A percentile compares a stretch with the other conserved stretches of the same genome.
phyloP scores from a whole-genome alignment of 169 alveolate genomes.

The Plasmodium cynomolgi region DNA sequence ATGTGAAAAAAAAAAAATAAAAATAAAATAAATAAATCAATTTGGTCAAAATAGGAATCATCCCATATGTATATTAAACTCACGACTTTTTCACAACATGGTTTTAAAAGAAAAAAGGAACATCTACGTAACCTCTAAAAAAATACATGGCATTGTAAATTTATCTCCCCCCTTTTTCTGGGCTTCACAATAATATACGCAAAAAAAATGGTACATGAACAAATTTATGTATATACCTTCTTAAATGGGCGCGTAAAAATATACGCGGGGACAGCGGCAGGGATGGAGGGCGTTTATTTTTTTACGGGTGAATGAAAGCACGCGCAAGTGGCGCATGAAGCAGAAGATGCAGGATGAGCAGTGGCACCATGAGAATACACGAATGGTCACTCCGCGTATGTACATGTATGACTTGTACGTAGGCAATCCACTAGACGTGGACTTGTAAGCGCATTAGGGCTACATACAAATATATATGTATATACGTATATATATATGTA shows the following conservation, averaged over 20 bases:
- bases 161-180: not conserved
- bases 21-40: not conserved
- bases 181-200: not conserved
- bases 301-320: not conserved
- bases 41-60: not conserved
- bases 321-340: not conserved
- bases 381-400: not conserved
- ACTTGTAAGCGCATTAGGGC: not conserved
- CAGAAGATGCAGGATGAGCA: not conserved
- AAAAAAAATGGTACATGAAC: not conserved
- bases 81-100: not conserved
- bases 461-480: too few species aligned
- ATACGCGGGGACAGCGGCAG: not conserved
- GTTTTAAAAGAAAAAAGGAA: not conserved
- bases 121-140: not conserved
- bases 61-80: not conserved
- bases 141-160: not conserved
- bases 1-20: not conserved
- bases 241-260: not conserved
- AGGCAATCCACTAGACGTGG: not conserved
- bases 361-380: not conserved
- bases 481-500: too few species aligned
- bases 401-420: not conserved
- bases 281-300: not conserved
- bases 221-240: not conserved